phyloP scores from a whole-genome alignment of 2,329 filamentous ascomycete species.

The Lachnellula arida region DNA sequence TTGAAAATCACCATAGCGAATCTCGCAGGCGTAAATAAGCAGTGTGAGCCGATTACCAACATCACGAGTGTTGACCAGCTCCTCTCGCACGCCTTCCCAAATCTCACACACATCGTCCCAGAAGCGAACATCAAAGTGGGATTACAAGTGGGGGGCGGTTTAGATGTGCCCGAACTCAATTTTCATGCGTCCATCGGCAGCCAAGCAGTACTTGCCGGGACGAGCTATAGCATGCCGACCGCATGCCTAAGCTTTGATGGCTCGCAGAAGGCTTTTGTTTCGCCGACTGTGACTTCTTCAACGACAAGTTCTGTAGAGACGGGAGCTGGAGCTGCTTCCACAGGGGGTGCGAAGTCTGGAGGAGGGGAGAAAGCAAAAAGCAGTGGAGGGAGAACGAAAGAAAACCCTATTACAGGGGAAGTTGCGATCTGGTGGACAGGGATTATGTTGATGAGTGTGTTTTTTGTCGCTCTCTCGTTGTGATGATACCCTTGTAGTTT shows the following conservation, averaged over 20 bases:
- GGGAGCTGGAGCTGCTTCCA: not conserved
- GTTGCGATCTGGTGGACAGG: constrained; percentile 6
- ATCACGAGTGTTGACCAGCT: not conserved
- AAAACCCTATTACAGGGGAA: not conserved
- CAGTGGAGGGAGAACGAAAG: not conserved
- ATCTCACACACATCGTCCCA: constrained; percentile 2
- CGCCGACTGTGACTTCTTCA: constrained; percentile 2
- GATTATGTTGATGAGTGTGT: constrained; percentile 2
- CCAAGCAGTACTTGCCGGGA: not conserved
- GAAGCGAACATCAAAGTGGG: constrained; percentile 1
- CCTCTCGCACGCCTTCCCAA: constrained; percentile 7
- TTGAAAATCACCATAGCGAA: constrained; percentile 5
- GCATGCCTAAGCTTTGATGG: constrained; percentile 10
- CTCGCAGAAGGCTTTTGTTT: constrained; percentile 4
- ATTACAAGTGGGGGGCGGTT: not conserved
- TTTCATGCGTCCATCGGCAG: not conserved
- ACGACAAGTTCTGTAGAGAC: not conserved
- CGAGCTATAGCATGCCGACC: constrained; percentile 2
- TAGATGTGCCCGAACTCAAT: not conserved
- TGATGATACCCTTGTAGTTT: not conserved
- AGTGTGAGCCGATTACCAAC: constrained; percentile 3
- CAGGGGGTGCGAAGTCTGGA: not conserved
- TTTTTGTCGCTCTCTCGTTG: constrained; percentile 8
- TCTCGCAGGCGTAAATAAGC: constrained; percentile 1
- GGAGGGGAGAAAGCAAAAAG: not conserved